Evolutionary conservation across 495 filamentous ascomycete species (phyloP).

Genomic region (Tetracladium marchalianum): DNA sequence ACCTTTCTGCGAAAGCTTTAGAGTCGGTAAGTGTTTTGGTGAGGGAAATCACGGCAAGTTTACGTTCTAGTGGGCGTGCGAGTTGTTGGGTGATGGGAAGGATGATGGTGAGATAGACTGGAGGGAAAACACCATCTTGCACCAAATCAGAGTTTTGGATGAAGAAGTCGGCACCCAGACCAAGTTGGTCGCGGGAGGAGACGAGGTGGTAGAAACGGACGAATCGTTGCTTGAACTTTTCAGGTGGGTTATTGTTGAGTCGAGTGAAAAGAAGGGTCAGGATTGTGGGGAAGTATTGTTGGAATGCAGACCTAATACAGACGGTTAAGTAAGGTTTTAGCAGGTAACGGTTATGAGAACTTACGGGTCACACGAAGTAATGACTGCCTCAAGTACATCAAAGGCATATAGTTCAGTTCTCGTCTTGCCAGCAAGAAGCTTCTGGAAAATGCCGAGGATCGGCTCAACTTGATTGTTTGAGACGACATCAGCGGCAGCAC

Average conservation of each 20-base stretch:
- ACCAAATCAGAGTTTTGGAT: constrained; percentile 70
- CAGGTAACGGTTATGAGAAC: constrained; percentile 20
- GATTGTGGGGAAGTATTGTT: constrained; percentile 70
- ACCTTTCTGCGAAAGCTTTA: constrained; percentile 60
- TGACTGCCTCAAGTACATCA: constrained; percentile 75
- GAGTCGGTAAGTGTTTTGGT: constrained; percentile 84
- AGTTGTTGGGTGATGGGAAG: constrained; percentile 82
- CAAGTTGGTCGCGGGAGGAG: constrained; percentile 60
- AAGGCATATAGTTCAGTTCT: constrained; percentile 78
- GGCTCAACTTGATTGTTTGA: constrained; percentile 68
- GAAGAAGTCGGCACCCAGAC: constrained; percentile 82
- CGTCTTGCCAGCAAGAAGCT: constrained; percentile 50
- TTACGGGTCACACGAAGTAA: constrained; percentile 60
- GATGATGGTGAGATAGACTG: constrained; percentile 75
- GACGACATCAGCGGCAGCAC: constrained; percentile 59
- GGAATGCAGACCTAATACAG: constrained; percentile 42
- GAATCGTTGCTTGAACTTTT: constrained; percentile 71
- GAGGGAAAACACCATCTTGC: constrained; percentile 70
- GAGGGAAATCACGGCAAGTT: constrained; percentile 83
- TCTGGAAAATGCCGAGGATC: constrained; percentile 87
- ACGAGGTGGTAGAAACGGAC: constrained; percentile 89
- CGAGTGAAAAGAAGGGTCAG: constrained; percentile 74
- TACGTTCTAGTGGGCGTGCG: constrained; percentile 79
- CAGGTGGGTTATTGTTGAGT: constrained; percentile 62
- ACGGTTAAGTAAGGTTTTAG: constrained; percentile 20